Base-by-base conservation (phyloP, 495 filamentous ascomycete species). In the Trichocladium uniseriatum region DNA sequence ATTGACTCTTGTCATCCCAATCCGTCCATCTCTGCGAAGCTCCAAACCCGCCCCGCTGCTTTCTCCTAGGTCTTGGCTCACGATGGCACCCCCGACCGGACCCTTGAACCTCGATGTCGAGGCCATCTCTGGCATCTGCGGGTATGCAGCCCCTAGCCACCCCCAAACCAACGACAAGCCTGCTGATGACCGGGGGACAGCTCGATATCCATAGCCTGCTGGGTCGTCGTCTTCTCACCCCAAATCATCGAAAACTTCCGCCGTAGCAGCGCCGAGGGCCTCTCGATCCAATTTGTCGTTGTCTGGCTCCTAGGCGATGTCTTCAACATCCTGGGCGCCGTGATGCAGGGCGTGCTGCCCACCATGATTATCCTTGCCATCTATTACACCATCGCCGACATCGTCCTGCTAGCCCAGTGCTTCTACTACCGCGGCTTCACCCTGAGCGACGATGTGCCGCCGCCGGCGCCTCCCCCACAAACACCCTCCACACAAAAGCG, bases 171-270 rank as follows among this genome's bases (percentile, higher is more conserved):
- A 22, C 8, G 19, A 27, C 19, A 34, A 27, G 14, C 19, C 14
- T 14, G 19, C 41, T 41, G 13, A 38, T 39, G 8, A 24, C 39
- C 16, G 8, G 0, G 16, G 9, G 5, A 9, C 52, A 90, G 86
- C 8, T 95, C 90, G 2, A 89, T 98, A 53, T 92, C 87, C 20
- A 95, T 98, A 58, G 89, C 90, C 38, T 95, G 89, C 61, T 98
- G 92, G 92, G 84, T 98, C 16, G 89, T 96, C 22, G 92, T 98
- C 32, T 98, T 94, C 72, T 89, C 90, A 0, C 92, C 92, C 8
- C 92, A 98, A 52, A 98, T 98, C 55, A 78, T 95, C 56, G 89
- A 94, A 61, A 96, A 96, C 59, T 95, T 96, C 68, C 82, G 81
- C 44, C 81, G 92, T 31, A 70, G 79, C 53, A 92, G 86, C 28